phyloP scores from a whole-genome alignment of 2,329 filamentous ascomycete species.

The Leptoxyphium fumago region DNA sequence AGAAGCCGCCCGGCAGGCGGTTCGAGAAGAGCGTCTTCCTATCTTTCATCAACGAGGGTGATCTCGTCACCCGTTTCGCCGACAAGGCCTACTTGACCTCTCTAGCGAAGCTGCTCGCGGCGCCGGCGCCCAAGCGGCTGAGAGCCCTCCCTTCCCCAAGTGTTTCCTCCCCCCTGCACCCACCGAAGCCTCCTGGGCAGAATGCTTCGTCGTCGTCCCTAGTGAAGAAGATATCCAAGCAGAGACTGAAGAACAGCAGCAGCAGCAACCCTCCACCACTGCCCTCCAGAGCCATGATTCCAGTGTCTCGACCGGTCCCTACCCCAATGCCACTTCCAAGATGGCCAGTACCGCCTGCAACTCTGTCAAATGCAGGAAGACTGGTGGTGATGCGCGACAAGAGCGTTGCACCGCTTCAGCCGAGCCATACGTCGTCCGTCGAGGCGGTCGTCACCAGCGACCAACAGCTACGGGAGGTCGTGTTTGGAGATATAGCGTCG shows the following conservation, averaged over 20 bases:
- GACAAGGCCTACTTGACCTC: slow-evolving; percentile 54
- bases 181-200: not conserved
- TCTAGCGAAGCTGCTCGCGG: slow-evolving; percentile 54
- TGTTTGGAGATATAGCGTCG: slow-evolving; percentile 71
- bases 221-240: slow-evolving; percentile 6
- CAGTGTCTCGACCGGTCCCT: not conserved
- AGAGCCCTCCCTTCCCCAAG: too few species aligned
- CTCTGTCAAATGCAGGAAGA: slow-evolving; percentile 55
- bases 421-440: slow-evolving; percentile 29
- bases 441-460: slow-evolving; percentile 56
- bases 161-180: not conserved
- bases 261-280: not conserved
- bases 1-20: slow-evolving; percentile 34
- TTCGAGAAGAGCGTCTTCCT: slow-evolving; percentile 58
- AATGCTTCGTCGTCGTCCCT: not conserved
- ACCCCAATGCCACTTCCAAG: slow-evolving; percentile 10
- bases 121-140: slow-evolving; percentile 23
- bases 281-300: not conserved
- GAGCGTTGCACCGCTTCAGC: slow-evolving; percentile 25
- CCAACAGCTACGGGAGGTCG: slow-evolving; percentile 49
- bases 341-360: slow-evolving; percentile 53
- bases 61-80: slow-evolving; percentile 65
- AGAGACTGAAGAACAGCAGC: slow-evolving; percentile 1
- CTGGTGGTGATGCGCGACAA: slow-evolving; percentile 48
- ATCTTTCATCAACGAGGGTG: slow-evolving; percentile 73